Conservation (phyloP, 306 rosid species). For the Acacia melanoxylon region DNA sequence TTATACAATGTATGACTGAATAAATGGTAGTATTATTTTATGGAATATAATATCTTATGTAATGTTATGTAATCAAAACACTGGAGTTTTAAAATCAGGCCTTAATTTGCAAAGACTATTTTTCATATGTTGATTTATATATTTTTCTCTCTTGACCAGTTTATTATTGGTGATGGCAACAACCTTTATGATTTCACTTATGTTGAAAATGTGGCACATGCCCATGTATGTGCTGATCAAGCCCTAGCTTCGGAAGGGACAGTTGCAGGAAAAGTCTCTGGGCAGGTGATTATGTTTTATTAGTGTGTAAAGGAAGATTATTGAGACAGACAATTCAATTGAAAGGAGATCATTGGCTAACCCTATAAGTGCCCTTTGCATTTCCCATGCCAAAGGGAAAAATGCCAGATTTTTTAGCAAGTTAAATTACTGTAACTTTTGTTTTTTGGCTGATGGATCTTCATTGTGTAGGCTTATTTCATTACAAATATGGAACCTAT, state of each 20-base stretch:
- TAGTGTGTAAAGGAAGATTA: not conserved
- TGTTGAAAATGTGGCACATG: constrained; percentile 96
- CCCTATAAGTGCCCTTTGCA: not conserved
- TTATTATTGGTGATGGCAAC: constrained; percentile 88
- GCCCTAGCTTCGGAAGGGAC: constrained; percentile 76
- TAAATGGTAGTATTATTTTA: not conserved
- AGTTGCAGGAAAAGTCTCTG: constrained; percentile 79
- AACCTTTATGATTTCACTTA: constrained; percentile 87
- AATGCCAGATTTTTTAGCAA: constrained; percentile 1
- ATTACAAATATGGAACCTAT: constrained; percentile 90
- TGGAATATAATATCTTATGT: not conserved
- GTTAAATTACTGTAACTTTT: not conserved
- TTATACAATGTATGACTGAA: not conserved
- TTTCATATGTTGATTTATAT: constrained; percentile 16
- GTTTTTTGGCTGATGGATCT: constrained; percentile 18
- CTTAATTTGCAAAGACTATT: not conserved
- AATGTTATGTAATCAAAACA: not conserved
- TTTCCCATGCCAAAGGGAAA: not conserved
- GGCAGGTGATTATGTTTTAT: constrained; percentile 60
- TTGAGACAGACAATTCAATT: constrained; percentile 7
- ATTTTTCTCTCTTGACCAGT: constrained; percentile 56
- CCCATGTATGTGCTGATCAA: constrained; percentile 88
- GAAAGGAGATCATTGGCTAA: constrained; percentile 15
- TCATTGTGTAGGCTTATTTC: constrained; percentile 87
- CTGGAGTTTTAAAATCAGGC: not conserved